These are phyloP conservation scores for Teratosphaeria viscida DNA, from an alignment of 2,329 filamentous ascomycete species.

Conservation along the genomic window DNA sequence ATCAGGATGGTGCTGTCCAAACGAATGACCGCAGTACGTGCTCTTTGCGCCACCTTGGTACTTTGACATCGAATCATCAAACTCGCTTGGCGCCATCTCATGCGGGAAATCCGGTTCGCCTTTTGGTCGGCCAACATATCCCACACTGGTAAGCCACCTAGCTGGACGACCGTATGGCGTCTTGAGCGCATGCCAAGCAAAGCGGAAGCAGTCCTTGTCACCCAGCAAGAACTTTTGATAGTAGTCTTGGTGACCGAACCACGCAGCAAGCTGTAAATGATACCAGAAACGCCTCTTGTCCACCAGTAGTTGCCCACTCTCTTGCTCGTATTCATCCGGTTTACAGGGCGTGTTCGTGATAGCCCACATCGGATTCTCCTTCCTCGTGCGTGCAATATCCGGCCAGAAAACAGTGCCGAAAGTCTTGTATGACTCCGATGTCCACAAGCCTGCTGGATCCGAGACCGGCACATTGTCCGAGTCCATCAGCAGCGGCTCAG, in stretches of 20 bases:
- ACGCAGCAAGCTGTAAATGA: slow-evolving; percentile 28
- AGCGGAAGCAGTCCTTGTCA: slow-evolving; percentile 29
- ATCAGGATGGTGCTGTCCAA: slow-evolving; percentile 27
- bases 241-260: slow-evolving; percentile 16
- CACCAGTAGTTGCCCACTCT: slow-evolving; percentile 28
- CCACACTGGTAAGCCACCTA: slow-evolving; percentile 24
- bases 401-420: slow-evolving; percentile 29
- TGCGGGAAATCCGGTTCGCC: background rate
- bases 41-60: slow-evolving; percentile 1
- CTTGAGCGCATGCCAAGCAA: slow-evolving; percentile 27
- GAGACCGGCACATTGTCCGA: slow-evolving; percentile 28
- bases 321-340: slow-evolving; percentile 27
- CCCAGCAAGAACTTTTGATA: slow-evolving; percentile 26
- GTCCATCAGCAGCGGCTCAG: slow-evolving; percentile 27
- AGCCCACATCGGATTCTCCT: slow-evolving; percentile 23
- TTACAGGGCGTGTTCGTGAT: slow-evolving; percentile 28
- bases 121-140: slow-evolving; percentile 10
- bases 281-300: slow-evolving; percentile 29
- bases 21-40: slow-evolving; percentile 25
- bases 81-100: background rate
- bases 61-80: background rate
- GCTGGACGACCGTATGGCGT: slow-evolving; percentile 22
- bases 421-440: slow-evolving; percentile 18
- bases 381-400: slow-evolving; percentile 27
- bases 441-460: slow-evolving; percentile 21